These are phyloP conservation scores for Aspergillus chevalieri DNA, from an alignment of 2,329 filamentous ascomycete species.

Conservation along the genomic window DNA sequence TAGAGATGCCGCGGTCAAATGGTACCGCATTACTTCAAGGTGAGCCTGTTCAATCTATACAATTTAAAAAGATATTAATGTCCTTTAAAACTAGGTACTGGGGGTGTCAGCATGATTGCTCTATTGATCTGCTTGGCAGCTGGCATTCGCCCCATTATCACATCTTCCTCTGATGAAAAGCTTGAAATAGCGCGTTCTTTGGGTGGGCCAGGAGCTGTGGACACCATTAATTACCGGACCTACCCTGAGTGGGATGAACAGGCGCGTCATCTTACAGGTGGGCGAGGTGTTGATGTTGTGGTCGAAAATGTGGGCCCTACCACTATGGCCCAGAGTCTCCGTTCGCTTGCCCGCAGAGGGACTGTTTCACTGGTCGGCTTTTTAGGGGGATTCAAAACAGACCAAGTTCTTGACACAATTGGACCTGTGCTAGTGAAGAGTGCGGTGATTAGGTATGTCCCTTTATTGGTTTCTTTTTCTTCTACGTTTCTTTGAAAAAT, in stretches of 20 bases:
- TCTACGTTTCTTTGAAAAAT: no score
- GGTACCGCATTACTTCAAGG: neutral
- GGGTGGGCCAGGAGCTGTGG: no score
- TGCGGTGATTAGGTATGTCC: no score
- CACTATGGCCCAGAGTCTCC: neutral
- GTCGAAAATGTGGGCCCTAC: neutral
- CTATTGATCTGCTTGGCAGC: neutral
- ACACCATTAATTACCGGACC: no score
- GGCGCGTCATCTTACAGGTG: neutral
- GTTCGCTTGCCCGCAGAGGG: neutral
- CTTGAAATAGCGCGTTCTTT: neutral
- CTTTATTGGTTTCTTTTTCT: no score
- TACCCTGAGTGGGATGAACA: neutral
- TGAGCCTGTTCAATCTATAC: neutral
- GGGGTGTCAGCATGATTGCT: neutral
- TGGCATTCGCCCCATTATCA: neutral
- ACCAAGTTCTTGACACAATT: no score
- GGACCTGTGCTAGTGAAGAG: no score
- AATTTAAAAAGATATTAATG: neutral
- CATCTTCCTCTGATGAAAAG: neutral
- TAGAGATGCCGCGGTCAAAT: neutral
- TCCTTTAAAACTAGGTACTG: neutral
- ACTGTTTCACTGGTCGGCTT: neutral
- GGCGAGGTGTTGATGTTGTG: neutral
- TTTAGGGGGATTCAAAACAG: neutral